Evolutionary conservation across 169 alveolate genomes (phyloP).

Genomic region (Cryptosporidium meleagridis): DNA sequence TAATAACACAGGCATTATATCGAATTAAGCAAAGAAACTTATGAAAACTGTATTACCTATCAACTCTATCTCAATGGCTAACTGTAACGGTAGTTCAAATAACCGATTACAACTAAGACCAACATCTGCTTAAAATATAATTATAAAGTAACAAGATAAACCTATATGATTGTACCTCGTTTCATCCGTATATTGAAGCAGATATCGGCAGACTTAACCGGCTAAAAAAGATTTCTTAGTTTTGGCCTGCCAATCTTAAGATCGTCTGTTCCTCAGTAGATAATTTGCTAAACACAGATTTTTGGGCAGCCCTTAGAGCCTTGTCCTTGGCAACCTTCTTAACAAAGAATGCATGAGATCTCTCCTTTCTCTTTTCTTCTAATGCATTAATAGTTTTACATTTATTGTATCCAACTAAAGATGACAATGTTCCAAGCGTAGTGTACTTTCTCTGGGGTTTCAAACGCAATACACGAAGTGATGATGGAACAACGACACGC

Average conservation of each 20-base stretch:
- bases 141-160: conserved; percentile 11
- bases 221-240: not conserved
- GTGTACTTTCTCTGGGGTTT: conserved; percentile 88
- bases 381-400: conserved; percentile 86
- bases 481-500: conserved; percentile 93
- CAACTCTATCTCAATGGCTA: conserved; percentile 8
- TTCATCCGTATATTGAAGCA: not conserved
- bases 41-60: conserved; percentile 14
- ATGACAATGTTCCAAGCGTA: conserved; percentile 91
- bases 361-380: conserved; percentile 92
- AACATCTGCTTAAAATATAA: conserved; percentile 1
- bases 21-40: not conserved
- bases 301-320: conserved; percentile 48
- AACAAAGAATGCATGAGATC: conserved; percentile 85
- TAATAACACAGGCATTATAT: not conserved
- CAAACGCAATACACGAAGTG: conserved; percentile 90
- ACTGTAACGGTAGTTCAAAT: not conserved
- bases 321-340: conserved; percentile 81
- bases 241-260: conserved; percentile 45
- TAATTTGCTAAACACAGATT: conserved; percentile 23
- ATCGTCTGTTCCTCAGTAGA: conserved; percentile 54
- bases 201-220: not conserved
- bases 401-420: conserved; percentile 93
- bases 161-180: conserved; percentile 3
- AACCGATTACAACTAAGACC: not conserved